These are phyloP conservation scores for Cantharellus anzutake DNA, from an alignment of 768 basidiomycete species.

Conservation along the genomic window DNA sequence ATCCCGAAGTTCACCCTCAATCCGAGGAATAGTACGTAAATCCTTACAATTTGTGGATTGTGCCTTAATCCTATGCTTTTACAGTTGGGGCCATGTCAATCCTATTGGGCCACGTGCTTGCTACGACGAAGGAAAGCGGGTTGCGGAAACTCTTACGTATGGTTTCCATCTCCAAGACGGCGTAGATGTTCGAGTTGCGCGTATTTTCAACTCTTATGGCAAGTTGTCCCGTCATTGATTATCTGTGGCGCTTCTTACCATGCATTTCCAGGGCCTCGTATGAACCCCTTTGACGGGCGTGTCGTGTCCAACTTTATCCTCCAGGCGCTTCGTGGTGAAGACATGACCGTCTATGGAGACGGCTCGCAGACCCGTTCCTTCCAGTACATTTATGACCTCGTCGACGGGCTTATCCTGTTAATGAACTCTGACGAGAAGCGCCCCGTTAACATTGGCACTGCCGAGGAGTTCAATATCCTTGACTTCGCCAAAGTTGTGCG, in stretches of 20 bases:
- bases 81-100: slow-evolving; percentile 95
- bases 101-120: slow-evolving; percentile 97
- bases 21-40: slow-evolving; percentile 73
- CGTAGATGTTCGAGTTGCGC: slow-evolving; percentile 90
- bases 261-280: slow-evolving; percentile 14
- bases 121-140: slow-evolving; percentile 98
- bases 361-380: slow-evolving; percentile 87
- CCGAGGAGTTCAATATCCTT: slow-evolving; percentile 89
- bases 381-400: slow-evolving; percentile 95
- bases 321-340: slow-evolving; percentile 87
- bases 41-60: neutral
- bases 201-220: slow-evolving; percentile 96
- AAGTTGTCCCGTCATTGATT: neutral
- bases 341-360: slow-evolving; percentile 94
- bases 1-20: slow-evolving; percentile 96
- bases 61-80: neutral
- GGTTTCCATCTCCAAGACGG: slow-evolving; percentile 89
- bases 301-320: slow-evolving; percentile 99
- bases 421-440: slow-evolving; percentile 92
- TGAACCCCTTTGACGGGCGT: slow-evolving; percentile 94
- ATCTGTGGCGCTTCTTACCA: neutral
- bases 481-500: slow-evolving; percentile 87
- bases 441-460: slow-evolving; percentile 91
- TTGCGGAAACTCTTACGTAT: slow-evolving; percentile 94
- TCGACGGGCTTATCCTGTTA: slow-evolving; percentile 79